Conservation (phyloP, 2,329 filamentous ascomycete genomes). For the Juglanconis oblonga region DNA sequence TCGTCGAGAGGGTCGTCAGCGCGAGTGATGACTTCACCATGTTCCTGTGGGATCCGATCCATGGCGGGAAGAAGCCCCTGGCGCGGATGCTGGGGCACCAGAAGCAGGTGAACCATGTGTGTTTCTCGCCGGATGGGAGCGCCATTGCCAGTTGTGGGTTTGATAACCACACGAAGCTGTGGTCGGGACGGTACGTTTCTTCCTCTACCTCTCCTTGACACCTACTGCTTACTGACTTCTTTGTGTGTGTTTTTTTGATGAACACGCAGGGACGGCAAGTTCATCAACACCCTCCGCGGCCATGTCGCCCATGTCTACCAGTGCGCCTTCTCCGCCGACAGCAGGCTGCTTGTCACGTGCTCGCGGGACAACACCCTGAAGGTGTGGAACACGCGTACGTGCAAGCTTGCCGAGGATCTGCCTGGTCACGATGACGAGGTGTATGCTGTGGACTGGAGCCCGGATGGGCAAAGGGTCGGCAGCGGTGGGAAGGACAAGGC, state of each 20-base stretch:
- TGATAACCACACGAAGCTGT: conserved; percentile 93
- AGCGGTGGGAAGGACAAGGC: conserved; percentile 93
- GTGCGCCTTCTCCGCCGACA: conserved; percentile 89
- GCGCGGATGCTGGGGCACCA: conserved; percentile 91
- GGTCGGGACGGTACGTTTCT: conserved; percentile 64
- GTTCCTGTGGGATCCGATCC: conserved; percentile 86
- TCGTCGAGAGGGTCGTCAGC: conserved; percentile 82
- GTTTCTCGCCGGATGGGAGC: conserved; percentile 85
- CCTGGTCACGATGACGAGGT: conserved; percentile 92
- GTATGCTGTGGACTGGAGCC: conserved; percentile 92
- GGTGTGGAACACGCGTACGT: conserved; percentile 86
- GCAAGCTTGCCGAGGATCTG: conserved; percentile 76
- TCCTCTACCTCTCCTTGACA: not conserved
- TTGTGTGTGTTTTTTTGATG: conserved; percentile 10
- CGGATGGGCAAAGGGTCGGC: conserved; percentile 82
- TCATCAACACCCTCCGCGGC: conserved; percentile 82
- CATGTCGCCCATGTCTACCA: conserved; percentile 91
- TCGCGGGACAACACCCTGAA: conserved; percentile 94
- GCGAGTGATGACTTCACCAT: conserved; percentile 96
- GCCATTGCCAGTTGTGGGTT: conserved; percentile 86
- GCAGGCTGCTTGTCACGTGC: conserved; percentile 78
- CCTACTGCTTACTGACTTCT: conserved; percentile 14
- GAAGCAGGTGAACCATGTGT: conserved; percentile 94
- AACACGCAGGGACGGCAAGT: conserved; percentile 60
- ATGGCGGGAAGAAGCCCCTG: conserved; percentile 73